Conservation (phyloP, 1,284 basidiomycete genomes). For the Moesziomyces parantarcticus region DNA sequence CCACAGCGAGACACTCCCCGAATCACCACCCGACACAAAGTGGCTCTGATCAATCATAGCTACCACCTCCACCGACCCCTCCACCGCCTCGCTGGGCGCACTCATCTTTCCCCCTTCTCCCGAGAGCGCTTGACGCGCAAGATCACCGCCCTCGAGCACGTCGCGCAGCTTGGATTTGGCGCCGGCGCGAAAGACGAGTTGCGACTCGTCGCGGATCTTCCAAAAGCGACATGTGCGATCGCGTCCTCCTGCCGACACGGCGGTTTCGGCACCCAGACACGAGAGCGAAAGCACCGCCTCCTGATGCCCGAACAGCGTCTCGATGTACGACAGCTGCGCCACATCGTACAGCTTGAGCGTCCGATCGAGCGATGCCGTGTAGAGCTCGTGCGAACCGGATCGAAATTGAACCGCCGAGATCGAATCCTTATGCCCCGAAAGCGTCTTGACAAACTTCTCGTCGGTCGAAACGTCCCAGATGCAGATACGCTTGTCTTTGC, state of each 20-base stretch:
- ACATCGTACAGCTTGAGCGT: constrained; percentile 91
- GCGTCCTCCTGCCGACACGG: constrained; percentile 85
- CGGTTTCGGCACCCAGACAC: constrained; percentile 82
- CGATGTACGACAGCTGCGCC: constrained; percentile 87
- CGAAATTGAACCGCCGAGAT: constrained; percentile 82
- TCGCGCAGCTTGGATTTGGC: constrained; percentile 76
- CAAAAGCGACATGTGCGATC: constrained; percentile 94
- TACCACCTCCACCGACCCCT: constrained; percentile 91
- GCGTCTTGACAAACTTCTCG: constrained; percentile 76
- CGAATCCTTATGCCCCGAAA: constrained; percentile 69
- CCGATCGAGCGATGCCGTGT: constrained; percentile 85
- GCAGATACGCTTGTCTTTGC: constrained; percentile 76
- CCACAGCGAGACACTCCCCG: constrained; percentile 88
- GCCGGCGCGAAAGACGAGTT: constrained; percentile 94
- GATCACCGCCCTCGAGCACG: constrained; percentile 81
- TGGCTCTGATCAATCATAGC: constrained; percentile 93
- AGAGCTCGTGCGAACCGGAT: constrained; percentile 79
- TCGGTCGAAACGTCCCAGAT: constrained; percentile 46
- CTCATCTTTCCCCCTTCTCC: constrained; percentile 38
- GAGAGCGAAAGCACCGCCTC: constrained; percentile 84
- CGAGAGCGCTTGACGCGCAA: constrained; percentile 69
- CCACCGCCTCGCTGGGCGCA: constrained; percentile 70
- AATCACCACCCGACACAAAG: constrained; percentile 93
- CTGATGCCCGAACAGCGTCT: constrained; percentile 97
- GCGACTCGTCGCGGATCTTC: constrained; percentile 96